These are phyloP conservation scores for Geosiphon pyriformis DNA, from an alignment of 192 early-diverging fungal genomes.

Conservation along the genomic window DNA sequence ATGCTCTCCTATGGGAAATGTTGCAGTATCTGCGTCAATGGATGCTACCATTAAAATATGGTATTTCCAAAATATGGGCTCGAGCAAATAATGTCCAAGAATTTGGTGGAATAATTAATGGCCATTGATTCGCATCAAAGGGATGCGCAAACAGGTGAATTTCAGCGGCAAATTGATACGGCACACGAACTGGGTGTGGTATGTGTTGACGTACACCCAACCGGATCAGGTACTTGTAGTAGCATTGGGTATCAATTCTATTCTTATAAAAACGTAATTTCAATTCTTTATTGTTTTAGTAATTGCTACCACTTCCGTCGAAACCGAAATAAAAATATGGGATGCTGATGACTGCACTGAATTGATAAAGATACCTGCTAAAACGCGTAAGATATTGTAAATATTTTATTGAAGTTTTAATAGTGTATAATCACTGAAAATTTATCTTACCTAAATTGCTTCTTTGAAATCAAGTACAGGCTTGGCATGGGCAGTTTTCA, in stretches of 20 bases:
- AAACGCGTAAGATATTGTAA: slow-evolving; percentile 42
- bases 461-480: slow-evolving; percentile 44
- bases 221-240: slow-evolving; percentile 39
- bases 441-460: background rate
- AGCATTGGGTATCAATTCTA: background rate
- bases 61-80: slow-evolving; percentile 31
- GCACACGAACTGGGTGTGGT: slow-evolving; percentile 73
- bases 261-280: background rate
- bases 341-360: slow-evolving; percentile 44
- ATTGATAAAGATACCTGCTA: slow-evolving; percentile 48
- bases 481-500: slow-evolving; percentile 60
- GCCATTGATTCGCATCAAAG: slow-evolving; percentile 27
- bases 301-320: slow-evolving; percentile 60
- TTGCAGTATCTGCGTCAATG: slow-evolving; percentile 56
- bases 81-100: background rate
- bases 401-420: background rate
- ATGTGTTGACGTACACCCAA: slow-evolving; percentile 53
- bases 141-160: slow-evolving; percentile 48
- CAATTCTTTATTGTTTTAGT: slow-evolving; percentile 31
- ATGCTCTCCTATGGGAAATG: slow-evolving; percentile 57
- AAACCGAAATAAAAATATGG: slow-evolving; percentile 67
- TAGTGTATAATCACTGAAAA: background rate
- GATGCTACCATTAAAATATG: slow-evolving; percentile 73
- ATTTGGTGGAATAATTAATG: background rate
- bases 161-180: slow-evolving; percentile 41